phyloP scores from a whole-genome alignment of 371 early-diverging fungal species.

The Apophysomyces elegans region DNA sequence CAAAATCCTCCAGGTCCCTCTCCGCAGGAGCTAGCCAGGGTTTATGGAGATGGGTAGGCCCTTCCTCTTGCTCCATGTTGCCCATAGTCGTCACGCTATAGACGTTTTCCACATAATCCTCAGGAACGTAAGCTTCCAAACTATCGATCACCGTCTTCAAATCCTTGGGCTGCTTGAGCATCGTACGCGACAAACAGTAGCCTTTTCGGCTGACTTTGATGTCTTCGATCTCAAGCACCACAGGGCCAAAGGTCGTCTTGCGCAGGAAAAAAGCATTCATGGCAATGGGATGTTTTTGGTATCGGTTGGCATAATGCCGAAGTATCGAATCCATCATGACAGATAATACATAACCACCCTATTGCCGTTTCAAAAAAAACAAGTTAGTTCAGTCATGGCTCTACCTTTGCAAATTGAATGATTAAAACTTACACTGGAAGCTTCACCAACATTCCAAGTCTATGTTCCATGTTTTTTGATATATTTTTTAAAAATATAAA shows the following conservation, averaged over 20 bases:
- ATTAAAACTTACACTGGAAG: conserved; percentile 34
- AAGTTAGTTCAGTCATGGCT: neutral
- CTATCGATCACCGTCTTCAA: conserved; percentile 9
- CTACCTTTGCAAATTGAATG: neutral
- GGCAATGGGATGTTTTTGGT: conserved; percentile 47
- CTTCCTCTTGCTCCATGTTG: conserved; percentile 44
- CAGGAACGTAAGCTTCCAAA: conserved; percentile 25
- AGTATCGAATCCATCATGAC: conserved; percentile 38
- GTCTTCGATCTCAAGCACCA: conserved; percentile 39
- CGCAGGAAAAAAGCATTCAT: conserved; percentile 47
- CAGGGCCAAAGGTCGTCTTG: conserved; percentile 35
- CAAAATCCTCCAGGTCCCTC: conserved; percentile 26
- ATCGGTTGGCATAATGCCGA: conserved; percentile 29
- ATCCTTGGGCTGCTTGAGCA: conserved; percentile 38
- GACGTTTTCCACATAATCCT: conserved; percentile 34
- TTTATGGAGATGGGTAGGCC: conserved; percentile 31
- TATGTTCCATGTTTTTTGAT: conserved; percentile 6
- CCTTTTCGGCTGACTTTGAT: conserved; percentile 46
- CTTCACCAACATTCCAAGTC: conserved; percentile 43
- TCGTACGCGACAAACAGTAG: conserved; percentile 38
- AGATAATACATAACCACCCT: conserved; percentile 42
- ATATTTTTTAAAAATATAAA: neutral
- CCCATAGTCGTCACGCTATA: conserved; percentile 48
- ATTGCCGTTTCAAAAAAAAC: neutral
- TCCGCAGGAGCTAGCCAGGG: conserved; percentile 24